A percentile compares a stretch with the other conserved stretches of the same genome.
Evolutionary conservation across 768 basidiomycete genomes (phyloP).

Genomic region (Gautieria morchelliformis): DNA sequence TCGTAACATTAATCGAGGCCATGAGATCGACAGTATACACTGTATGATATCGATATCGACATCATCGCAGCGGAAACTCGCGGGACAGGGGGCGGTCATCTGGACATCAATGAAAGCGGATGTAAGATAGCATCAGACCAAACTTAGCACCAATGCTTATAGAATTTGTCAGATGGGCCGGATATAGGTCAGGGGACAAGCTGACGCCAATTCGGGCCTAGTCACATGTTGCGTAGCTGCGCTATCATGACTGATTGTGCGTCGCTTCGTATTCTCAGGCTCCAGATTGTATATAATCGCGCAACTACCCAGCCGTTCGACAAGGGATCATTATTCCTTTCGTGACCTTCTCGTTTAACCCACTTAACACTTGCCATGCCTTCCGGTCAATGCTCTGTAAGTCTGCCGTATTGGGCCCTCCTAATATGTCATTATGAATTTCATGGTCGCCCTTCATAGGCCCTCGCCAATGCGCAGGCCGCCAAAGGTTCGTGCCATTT

Average conservation of each 20-base stretch:
- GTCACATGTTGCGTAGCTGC: background rate
- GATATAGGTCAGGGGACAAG: background rate
- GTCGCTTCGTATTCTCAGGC: background rate
- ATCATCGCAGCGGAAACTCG: too few relatives aligned
- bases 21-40: too few relatives aligned
- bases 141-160: background rate
- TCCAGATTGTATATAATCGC: background rate
- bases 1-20: too few relatives aligned
- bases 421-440: background rate
- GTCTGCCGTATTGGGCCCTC: background rate
- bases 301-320: background rate
- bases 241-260: background rate
- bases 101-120: too few relatives aligned
- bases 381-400: conserved; percentile 45
- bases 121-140: background rate
- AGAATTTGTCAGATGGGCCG: background rate
- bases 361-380: conserved; percentile 33
- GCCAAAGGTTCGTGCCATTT: conserved; percentile 32
- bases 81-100: too few relatives aligned
- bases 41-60: too few relatives aligned
- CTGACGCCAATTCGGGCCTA: background rate
- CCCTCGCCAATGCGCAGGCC: conserved; percentile 42
- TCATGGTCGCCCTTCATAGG: background rate
- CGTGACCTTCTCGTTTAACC: conserved; percentile 23
- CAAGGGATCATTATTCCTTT: background rate